Conservation (phyloP, 1,284 basidiomycete species). For the Rhodotorula sp. region DNA sequence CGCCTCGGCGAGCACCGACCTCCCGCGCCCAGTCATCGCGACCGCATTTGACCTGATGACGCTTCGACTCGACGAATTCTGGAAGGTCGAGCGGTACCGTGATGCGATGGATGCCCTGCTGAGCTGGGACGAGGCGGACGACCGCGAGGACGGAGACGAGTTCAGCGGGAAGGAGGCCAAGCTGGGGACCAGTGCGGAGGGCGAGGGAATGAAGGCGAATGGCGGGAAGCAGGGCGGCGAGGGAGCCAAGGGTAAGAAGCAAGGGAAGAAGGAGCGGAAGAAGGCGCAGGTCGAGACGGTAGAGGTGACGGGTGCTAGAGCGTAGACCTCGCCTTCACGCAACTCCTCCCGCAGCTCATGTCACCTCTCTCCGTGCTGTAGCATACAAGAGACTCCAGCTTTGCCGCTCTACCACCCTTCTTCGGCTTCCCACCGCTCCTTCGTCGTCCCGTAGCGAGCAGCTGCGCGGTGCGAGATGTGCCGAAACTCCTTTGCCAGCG, state of each 20-base stretch:
- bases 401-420: too few species aligned
- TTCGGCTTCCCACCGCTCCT: too few species aligned
- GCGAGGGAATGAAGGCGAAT: neutral
- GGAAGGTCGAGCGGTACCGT: conserved; percentile 74
- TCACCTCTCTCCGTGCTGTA: too few species aligned
- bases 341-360: too few species aligned
- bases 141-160: conserved; percentile 15
- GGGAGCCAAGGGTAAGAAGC: neutral
- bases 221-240: neutral
- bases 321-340: too few species aligned
- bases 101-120: conserved; percentile 70
- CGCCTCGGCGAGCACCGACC: neutral
- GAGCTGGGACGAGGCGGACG: conserved; percentile 59
- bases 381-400: too few species aligned
- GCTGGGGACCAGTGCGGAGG: neutral
- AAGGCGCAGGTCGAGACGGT: neutral
- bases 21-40: conserved; percentile 58
- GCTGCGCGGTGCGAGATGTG: too few species aligned
- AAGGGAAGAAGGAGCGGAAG: neutral
- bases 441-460: too few species aligned
- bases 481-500: too few species aligned
- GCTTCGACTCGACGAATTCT: conserved; percentile 72
- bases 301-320: neutral
- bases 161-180: neutral
- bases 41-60: conserved; percentile 80